Percentiles rank a stretch among this genome's conserved stretches.
phyloP scores from a whole-genome alignment of 1,284 basidiomycete genomes.

The Malassezia dermatis region DNA sequence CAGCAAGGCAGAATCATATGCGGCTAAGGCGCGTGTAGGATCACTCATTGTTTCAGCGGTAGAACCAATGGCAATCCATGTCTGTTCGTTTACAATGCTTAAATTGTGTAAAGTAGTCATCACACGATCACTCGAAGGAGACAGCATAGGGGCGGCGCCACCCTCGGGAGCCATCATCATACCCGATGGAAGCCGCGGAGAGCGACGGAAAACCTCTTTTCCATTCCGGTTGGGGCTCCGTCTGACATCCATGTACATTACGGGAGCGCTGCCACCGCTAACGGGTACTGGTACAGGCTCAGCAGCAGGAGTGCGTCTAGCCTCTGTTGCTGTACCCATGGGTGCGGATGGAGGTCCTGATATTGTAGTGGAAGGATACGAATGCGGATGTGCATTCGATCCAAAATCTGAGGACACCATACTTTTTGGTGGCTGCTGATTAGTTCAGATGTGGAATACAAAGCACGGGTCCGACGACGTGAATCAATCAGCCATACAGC shows the following conservation, averaged over 20 bases:
- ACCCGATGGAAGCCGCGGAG: background rate
- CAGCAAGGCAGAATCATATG: slow-evolving; percentile 41
- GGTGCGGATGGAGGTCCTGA: background rate
- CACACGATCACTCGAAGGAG: background rate
- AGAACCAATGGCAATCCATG: slow-evolving; percentile 40
- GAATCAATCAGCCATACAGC: background rate
- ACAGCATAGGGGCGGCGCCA: background rate
- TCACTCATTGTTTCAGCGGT: slow-evolving; percentile 46
- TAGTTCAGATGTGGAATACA: background rate
- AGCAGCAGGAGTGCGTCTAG: background rate
- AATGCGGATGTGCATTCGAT: background rate
- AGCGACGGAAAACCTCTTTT: background rate
- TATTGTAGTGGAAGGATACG: background rate
- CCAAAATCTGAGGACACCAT: background rate
- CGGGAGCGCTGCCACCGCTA: background rate
- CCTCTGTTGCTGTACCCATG: background rate
- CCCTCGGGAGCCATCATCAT: background rate
- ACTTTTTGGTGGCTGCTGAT: background rate
- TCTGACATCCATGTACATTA: slow-evolving; percentile 5
- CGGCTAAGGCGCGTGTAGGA: slow-evolving; percentile 37
- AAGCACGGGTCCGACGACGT: background rate
- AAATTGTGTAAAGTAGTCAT: slow-evolving; percentile 28
- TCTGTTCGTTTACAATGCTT: slow-evolving; percentile 35
- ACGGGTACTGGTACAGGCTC: background rate
- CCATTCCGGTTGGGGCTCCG: background rate